These are phyloP conservation scores for Aureobasidium namibiae DNA, from an alignment of 2,329 filamentous ascomycete species.

Conservation along the genomic window DNA sequence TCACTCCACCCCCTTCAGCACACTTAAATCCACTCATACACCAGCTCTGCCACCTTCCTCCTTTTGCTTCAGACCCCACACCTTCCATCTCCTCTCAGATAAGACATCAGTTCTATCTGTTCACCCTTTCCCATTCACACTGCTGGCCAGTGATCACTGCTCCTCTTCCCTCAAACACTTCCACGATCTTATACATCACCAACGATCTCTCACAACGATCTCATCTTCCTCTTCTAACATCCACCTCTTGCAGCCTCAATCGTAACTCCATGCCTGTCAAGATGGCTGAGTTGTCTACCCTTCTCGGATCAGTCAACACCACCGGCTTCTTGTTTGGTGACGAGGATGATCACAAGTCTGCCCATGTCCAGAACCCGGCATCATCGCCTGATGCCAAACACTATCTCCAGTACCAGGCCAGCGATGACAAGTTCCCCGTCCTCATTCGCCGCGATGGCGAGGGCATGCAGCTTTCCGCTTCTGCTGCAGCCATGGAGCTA, in stretches of 20 bases:
- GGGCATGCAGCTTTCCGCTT: constrained; percentile 63
- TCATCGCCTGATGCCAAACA: constrained; percentile 59
- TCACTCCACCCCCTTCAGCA: background rate
- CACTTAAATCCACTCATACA: background rate
- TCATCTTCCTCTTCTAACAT: background rate
- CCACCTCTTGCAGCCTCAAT: constrained; percentile 53
- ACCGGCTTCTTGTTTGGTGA: constrained; percentile 78
- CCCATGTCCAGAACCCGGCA: constrained; percentile 27
- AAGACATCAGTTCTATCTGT: background rate
- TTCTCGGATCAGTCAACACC: constrained; percentile 75
- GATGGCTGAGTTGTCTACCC: constrained; percentile 36
- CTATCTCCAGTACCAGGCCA: constrained; percentile 62
- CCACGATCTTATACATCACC: background rate
- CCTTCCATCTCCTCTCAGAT: background rate
- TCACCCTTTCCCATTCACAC: background rate
- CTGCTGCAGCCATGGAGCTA: constrained; percentile 72
- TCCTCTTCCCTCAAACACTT: background rate
- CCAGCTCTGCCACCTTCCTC: background rate
- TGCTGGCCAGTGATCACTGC: background rate
- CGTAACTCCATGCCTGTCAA: constrained; percentile 87
- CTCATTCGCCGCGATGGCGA: constrained; percentile 58
- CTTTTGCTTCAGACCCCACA: background rate
- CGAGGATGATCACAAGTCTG: constrained; percentile 49
- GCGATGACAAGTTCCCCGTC: constrained; percentile 81
- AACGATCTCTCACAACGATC: background rate